phyloP scores from a whole-genome alignment of 1,139 yeast genomes.

The Pichia sp. region DNA sequence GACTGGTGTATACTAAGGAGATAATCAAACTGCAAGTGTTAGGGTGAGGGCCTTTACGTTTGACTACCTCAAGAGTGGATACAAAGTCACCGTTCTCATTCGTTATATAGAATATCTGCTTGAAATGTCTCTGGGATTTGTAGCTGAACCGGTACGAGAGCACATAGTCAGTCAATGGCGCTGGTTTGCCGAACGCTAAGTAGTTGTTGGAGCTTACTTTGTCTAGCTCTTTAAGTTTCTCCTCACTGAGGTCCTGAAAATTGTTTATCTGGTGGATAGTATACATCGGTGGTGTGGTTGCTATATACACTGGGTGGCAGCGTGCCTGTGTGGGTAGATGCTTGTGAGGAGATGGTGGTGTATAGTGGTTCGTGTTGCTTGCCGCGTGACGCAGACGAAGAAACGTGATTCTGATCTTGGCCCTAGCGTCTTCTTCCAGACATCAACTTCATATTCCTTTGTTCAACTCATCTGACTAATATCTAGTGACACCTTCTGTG shows the following conservation, averaged over 20 bases:
- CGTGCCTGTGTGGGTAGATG: no score
- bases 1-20: conserved; percentile 5
- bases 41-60: background rate
- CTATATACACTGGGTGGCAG: no score
- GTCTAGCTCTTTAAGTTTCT: background rate
- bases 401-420: no score
- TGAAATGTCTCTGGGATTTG: background rate
- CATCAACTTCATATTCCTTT: no score
- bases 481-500: no score
- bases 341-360: no score
- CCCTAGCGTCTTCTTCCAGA: no score
- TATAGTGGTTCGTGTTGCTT: no score
- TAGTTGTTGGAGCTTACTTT: background rate
- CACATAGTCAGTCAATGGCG: background rate
- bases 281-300: background rate
- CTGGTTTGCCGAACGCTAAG: conserved; percentile 1
- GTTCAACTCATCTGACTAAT: no score
- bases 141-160: background rate
- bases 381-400: no score
- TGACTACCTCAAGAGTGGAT: background rate
- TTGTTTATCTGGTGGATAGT: conserved; percentile 2
- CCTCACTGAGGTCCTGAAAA: background rate
- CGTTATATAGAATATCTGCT: conserved; percentile 5
- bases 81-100: conserved; percentile 5
- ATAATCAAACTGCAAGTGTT: conserved; percentile 3